Evolutionary conservation across 495 filamentous ascomycete genomes (phyloP).

Genomic region (Parathielavia hyrcaniae): DNA sequence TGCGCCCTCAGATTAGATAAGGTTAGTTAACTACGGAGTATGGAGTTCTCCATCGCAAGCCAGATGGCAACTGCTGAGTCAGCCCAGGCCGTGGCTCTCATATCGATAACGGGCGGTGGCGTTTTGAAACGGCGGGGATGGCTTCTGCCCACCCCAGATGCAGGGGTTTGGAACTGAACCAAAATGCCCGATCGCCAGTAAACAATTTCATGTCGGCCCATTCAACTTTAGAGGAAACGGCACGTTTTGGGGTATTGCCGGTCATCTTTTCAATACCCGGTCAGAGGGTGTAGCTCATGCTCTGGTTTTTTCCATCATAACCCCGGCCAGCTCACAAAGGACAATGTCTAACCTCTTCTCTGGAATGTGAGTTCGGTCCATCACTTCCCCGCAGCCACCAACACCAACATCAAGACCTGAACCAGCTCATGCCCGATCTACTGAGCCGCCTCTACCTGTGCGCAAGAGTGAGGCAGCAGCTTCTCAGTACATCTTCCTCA

Average conservation of each 20-base stretch:
- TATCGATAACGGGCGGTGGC: conserved; percentile 25
- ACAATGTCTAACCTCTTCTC: conserved; percentile 73
- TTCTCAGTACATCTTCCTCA: conserved; percentile 4
- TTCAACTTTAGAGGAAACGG: not conserved
- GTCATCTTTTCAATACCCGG: too few species aligned
- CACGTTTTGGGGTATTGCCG: not conserved
- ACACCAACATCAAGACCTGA: not conserved
- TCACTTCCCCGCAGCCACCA: conserved; percentile 16
- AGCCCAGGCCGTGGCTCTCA: conserved; percentile 2
- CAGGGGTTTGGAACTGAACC: conserved; percentile 15
- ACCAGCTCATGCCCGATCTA: not conserved
- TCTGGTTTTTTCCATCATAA: not conserved
- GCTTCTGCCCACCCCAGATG: not conserved
- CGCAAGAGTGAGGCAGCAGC: conserved; percentile 16
- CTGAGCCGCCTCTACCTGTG: conserved; percentile 3
- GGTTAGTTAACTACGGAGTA: too few species aligned
- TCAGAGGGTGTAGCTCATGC: not conserved
- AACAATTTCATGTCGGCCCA: conserved; percentile 10
- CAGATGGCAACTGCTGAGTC: conserved; percentile 1
- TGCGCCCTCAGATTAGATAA: too few species aligned
- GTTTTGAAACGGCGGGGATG: conserved; percentile 16
- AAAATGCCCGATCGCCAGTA: conserved; percentile 5
- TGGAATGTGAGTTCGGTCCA: conserved; percentile 60
- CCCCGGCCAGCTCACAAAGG: conserved; percentile 10
- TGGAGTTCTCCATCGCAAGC: too few species aligned